Percentiles rank a stretch among this genome's conserved stretches.
Evolutionary conservation across 371 early-diverging fungal species (phyloP).

Genomic region (Mortierella sp.): DNA sequence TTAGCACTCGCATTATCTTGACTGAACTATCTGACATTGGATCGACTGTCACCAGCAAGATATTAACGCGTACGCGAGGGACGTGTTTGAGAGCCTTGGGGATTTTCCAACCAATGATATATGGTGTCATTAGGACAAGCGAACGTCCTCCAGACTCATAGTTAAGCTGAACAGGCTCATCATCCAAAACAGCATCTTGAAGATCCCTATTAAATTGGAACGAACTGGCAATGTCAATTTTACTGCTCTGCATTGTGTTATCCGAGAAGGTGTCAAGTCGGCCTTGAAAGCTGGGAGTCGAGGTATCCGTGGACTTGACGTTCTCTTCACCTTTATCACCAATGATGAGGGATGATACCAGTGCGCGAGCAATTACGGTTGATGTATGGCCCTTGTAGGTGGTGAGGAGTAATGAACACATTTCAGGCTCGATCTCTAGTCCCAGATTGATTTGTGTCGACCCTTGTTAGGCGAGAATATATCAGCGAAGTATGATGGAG

Average conservation of each 20-base stretch:
- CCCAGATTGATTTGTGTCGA: conserved; percentile 36
- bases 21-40: background rate
- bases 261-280: too few relatives aligned
- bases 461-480: conserved; percentile 37
- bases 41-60: conserved; percentile 27
- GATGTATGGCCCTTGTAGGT: conserved; percentile 47
- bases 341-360: conserved; percentile 31
- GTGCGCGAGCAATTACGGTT: conserved; percentile 32
- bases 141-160: conserved; percentile 30
- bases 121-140: conserved; percentile 44
- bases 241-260: background rate
- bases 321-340: conserved; percentile 14
- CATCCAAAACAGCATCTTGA: conserved; percentile 20
- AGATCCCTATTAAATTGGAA: conserved; percentile 28
- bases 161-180: conserved; percentile 24
- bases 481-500: conserved; percentile 43
- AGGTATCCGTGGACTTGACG: background rate
- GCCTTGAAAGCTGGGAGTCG: background rate
- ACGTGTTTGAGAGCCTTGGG: conserved; percentile 34
- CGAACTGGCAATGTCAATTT: background rate
- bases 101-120: conserved; percentile 46
- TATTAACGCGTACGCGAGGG: conserved; percentile 27
- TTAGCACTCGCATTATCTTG: conserved; percentile 23
- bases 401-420: conserved; percentile 35
- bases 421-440: conserved; percentile 28